phyloP scores from a whole-genome alignment of 345 rosid genomes.

The Corchorus capsularis region DNA sequence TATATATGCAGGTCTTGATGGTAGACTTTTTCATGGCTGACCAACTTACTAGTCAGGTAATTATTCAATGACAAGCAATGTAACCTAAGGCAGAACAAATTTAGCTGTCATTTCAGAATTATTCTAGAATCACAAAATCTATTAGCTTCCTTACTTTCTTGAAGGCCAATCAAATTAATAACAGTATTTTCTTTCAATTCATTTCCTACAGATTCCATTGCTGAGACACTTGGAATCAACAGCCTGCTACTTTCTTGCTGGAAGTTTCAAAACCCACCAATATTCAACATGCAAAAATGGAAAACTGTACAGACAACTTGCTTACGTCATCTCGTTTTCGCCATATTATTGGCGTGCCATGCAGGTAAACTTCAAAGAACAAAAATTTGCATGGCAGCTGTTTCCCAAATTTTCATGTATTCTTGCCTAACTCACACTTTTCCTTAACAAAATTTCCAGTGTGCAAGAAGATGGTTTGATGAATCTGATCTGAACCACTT shows the following conservation, averaged over 20 bases:
- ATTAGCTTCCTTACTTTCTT: background rate
- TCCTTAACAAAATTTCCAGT: slow-evolving; percentile 38
- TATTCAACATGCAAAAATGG: slow-evolving; percentile 72
- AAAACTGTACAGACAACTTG: slow-evolving; percentile 64
- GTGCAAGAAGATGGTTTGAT: slow-evolving; percentile 92
- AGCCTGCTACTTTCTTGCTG: slow-evolving; percentile 78
- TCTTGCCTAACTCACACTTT: background rate
- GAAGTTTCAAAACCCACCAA: slow-evolving; percentile 65
- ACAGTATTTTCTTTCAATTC: slow-evolving; percentile 2
- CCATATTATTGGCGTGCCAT: slow-evolving; percentile 97
- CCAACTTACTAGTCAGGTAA: slow-evolving; percentile 97
- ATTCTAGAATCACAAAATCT: background rate
- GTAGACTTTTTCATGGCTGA: slow-evolving; percentile 98
- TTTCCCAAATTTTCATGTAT: background rate
- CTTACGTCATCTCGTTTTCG: slow-evolving; percentile 75
- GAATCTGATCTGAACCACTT: slow-evolving; percentile 65
- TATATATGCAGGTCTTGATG: slow-evolving; percentile 65
- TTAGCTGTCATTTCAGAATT: background rate
- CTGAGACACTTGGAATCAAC: slow-evolving; percentile 85
- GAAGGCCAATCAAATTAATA: background rate
- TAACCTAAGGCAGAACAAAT: background rate
- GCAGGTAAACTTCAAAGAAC: slow-evolving; percentile 54
- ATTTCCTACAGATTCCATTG: slow-evolving; percentile 62
- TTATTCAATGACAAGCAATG: background rate
- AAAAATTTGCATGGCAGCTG: background rate